Conservation (phyloP, 768 basidiomycete genomes). For the Lactarius sp. region DNA sequence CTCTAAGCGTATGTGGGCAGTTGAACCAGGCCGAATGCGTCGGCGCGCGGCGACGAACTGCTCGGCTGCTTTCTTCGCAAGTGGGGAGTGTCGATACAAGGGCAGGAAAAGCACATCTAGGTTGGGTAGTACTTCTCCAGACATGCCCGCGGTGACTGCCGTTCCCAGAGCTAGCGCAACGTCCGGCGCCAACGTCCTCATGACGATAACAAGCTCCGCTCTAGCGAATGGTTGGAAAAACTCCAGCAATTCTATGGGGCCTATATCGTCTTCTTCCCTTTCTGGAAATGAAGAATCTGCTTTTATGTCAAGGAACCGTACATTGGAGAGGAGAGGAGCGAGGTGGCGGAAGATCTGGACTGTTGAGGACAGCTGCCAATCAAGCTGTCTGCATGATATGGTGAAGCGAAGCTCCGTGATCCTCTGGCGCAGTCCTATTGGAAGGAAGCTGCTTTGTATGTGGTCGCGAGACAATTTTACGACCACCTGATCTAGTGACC, state of each 20-base stretch:
- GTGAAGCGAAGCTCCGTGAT: too few relatives aligned
- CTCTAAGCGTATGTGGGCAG: background rate
- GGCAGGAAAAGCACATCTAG: background rate
- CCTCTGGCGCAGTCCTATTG: too few relatives aligned
- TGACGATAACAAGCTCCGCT: background rate
- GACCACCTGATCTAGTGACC: background rate
- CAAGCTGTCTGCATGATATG: background rate
- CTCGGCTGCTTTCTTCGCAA: background rate
- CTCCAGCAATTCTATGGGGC: background rate
- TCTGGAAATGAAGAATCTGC: too few relatives aligned
- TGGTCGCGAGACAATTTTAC: background rate
- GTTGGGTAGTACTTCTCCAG: background rate
- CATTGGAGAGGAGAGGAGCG: background rate
- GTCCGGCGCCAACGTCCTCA: background rate
- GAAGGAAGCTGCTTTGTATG: background rate
- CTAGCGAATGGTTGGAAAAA: background rate
- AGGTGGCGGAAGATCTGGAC: background rate
- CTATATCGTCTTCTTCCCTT: background rate
- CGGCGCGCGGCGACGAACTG: background rate
- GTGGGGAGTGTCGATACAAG: background rate
- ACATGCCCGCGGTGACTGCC: background rate
- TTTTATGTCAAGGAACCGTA: background rate
- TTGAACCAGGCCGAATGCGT: background rate
- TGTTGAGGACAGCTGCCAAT: conserved; percentile 3
- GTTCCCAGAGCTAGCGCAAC: background rate